phyloP scores from a whole-genome alignment of 2,329 filamentous ascomycete genomes.

The Akanthomyces muscarius region DNA sequence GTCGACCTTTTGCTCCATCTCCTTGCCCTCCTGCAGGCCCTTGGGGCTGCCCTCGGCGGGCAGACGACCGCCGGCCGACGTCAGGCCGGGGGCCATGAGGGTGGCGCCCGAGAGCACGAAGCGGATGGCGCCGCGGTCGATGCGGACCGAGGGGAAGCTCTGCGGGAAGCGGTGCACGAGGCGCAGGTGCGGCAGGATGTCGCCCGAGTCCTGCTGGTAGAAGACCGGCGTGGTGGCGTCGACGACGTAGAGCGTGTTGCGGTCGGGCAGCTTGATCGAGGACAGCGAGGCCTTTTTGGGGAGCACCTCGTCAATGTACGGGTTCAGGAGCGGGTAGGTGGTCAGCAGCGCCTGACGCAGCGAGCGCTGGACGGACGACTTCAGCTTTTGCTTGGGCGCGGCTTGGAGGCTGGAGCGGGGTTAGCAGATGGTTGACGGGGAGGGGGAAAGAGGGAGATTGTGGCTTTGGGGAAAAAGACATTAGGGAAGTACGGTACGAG shows the following conservation, averaged over 20 bases:
- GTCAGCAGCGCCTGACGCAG: conserved; percentile 79
- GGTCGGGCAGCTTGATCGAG: conserved; percentile 88
- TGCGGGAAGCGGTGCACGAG: conserved; percentile 87
- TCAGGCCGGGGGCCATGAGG: conserved; percentile 93
- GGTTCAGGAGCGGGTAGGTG: conserved; percentile 79
- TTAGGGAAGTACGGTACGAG: background rate
- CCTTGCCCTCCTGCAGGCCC: conserved; percentile 36
- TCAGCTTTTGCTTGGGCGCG: conserved; percentile 89
- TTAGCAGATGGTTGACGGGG: conserved; percentile 21
- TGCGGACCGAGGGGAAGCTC: conserved; percentile 78
- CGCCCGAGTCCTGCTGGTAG: conserved; percentile 76
- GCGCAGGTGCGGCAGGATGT: conserved; percentile 79
- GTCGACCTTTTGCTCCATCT: conserved; percentile 41
- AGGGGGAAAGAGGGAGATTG: background rate
- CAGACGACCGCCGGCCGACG: conserved; percentile 74
- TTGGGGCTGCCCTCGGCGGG: conserved; percentile 49
- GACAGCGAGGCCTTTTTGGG: conserved; percentile 92
- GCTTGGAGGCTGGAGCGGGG: conserved; percentile 59
- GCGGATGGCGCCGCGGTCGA: conserved; percentile 92
- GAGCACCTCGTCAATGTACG: conserved; percentile 88
- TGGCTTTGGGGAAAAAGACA: background rate
- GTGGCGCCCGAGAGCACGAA: conserved; percentile 93
- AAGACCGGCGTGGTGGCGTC: conserved; percentile 70
- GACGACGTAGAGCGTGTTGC: conserved; percentile 82
- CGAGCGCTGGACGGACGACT: conserved; percentile 86